Evolutionary conservation across 352 stramenopile species (phyloP), one percentile per base, ranked within the genome.

Genomic region (Globisporangium echinulatum): DNA sequence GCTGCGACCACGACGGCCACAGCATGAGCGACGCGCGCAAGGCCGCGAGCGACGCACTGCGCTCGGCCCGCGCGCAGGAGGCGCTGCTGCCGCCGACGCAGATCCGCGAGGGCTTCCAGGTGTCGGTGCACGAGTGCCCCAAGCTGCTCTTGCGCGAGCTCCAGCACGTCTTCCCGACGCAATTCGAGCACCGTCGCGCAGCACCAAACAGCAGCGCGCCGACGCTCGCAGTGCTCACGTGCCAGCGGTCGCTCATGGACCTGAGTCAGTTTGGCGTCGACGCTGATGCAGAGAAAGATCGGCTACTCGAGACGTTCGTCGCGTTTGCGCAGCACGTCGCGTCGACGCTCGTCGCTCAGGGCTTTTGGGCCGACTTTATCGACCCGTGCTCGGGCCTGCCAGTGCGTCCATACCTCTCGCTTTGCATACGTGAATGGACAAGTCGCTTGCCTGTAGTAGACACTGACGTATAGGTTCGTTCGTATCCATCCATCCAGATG

Each of bases 311-410:
- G 70, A 86, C 82, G n/a, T 98, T 98, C 65, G 78, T 97, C 39
- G 82, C 76, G 36, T 98, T 98, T 68, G 94, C 92, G 38, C 79
- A 94, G 56, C 70, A 85, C 43, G 69, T 99, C 17, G 92, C 80
- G 56, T 68, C 92, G 10, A 67, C 75, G 54, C 68, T 98, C 25
- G 71, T 85, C 47, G 72, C 69, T 25, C 74, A 72, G 40, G 81
- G 89, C 14, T 97, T 88, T 71, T 99, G 94, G 94, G 94, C 93
- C 14, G 96, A 99, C 77, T 99, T 96, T 69, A 98, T 98, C 70
- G 96, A 99, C 80, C 96, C 96, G 25, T 99, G 96, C 74, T 98
- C 89, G 8, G 96, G 96, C 2, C 76, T 99, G 51, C 96, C 96
- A 58, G 81, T 92, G 66, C 58, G 79, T 76, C 11, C 58, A 75